Base-by-base conservation (phyloP, 495 filamentous ascomycete species). In the Penicillium flavigenum region DNA sequence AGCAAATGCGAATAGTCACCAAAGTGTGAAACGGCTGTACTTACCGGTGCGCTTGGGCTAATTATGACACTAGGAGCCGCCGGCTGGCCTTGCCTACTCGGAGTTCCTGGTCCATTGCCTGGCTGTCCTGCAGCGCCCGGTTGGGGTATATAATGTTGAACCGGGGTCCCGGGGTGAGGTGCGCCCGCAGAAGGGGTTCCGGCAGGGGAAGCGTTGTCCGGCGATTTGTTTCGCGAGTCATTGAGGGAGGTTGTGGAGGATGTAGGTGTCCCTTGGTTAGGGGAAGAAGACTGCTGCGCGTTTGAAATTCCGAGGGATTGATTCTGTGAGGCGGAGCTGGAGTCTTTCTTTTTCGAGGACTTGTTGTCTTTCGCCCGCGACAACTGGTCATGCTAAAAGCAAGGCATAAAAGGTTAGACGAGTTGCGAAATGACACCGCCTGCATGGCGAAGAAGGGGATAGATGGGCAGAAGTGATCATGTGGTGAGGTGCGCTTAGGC, bases 291-390 rank as follows among this genome's bases (percentile, higher is more conserved):
- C 58, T 85, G 85, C 50, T 86, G 88, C 42, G 81, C 76, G 54
- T 71, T 67, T 32, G 71, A 64, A 41, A 69, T 64, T 43, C 74
- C 71, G 57, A 72, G 70, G 55, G 69, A 64, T 44, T 69, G 63
- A 61, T 66, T 71, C 57, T 86, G 85, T 24, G 88, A 88, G 42
- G 92, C 84, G 36, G 90, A 90, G 20, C 89, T 81, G 66, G 92
- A 86, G 31, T 85, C 81, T 62, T 96, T 92, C 79, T 96, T 96
- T 79, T 98, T 95, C 76, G 91, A 93, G 52, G 89, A 89, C 75
- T 93, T 95, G 74, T 87, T 94, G 74, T 96, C 89, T 83, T 95
- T 96, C 58, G 87, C 87, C 76, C 95, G 85, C 76, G 94, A 96
- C 78, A 98, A 90, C 91, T 97, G 85, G 72, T 88, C 85, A 62